Evolutionary conservation across 2,329 filamentous ascomycete species (phyloP), one percentile per base, ranked within the genome.

Genomic region (Ascochyta pisi): DNA sequence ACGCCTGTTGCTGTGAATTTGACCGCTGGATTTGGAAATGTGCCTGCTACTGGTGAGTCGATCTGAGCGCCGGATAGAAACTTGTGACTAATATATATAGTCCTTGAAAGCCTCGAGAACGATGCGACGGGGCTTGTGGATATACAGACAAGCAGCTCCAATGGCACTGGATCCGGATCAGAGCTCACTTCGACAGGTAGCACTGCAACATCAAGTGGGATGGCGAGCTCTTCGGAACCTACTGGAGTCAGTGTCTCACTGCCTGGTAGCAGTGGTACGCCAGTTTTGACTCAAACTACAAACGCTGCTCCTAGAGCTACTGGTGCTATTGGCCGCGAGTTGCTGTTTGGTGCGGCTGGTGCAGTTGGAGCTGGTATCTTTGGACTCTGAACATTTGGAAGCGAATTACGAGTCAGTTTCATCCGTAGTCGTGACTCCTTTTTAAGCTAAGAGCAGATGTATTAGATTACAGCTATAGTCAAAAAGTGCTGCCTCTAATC

Each of bases 401-500:
- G 10, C 29, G 29, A 5, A 13, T 4, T 5, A 29, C 27, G 27
- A 4, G 12, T 29, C 4, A 2, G 12, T 12, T 9, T 12, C 27
- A 9, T 10, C 27, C 9, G 27, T 31, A 31, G 12, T 15, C 27
- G 27, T 29, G 12, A 10, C 9, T 29, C 9, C 13, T 13, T 6
- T 31, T 3, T 4, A 31, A 31, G 10, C 12, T 31, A 13, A 12
- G 12, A 31, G 10, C 10, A 13, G 4, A 3, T 4, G 12, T 7
- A 26, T 26, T 40, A n/a, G 6, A n/a, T n/a, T 37, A n/a, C 6
- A 27, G 3, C 15, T 15, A 13, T 29, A 16, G 13, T 45, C 27
- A 72, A 40, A 74, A 73, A 1, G 65, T 68, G 48, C 68, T 72
- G 3, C 71, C 70, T 24, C 58, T 64, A 1, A 66, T 71, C 35